These are phyloP conservation scores for Cucumis melo DNA, from an alignment of 306 rosid genomes.

Conservation along the genomic window DNA sequence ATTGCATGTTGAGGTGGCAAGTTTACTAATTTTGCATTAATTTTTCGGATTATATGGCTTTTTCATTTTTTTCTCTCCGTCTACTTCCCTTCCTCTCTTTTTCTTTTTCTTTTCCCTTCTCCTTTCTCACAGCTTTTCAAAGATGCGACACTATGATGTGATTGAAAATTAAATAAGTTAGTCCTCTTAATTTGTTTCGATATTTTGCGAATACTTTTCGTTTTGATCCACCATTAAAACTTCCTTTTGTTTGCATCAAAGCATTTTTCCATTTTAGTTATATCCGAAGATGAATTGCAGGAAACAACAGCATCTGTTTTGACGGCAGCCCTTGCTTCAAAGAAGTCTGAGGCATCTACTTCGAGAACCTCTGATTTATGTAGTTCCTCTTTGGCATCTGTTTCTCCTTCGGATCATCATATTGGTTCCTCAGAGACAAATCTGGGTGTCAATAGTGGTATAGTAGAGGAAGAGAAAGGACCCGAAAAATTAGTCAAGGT, in stretches of 20 bases:
- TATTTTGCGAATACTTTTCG: neutral
- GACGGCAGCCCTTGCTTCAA: slow-evolving; percentile 46
- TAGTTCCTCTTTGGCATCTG: slow-evolving; percentile 16
- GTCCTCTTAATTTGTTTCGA: neutral
- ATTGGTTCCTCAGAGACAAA: slow-evolving; percentile 11
- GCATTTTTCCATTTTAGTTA: neutral
- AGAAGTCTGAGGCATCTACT: slow-evolving; percentile 25
- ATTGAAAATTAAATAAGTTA: neutral
- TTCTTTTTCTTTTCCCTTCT: neutral
- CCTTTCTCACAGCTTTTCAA: neutral
- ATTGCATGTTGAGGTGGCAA: neutral
- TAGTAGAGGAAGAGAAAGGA: slow-evolving; percentile 1
- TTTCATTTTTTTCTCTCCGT: neutral
- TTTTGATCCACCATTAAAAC: neutral
- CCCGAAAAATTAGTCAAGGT: slow-evolving; percentile 19
- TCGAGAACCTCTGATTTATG: slow-evolving; percentile 14
- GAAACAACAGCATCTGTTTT: slow-evolving; percentile 39
- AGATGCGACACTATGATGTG: neutral
- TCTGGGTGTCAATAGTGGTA: slow-evolving; percentile 1
- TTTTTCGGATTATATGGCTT: neutral
- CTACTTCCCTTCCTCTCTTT: neutral
- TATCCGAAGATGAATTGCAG: slow-evolving; percentile 16
- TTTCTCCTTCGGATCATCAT: slow-evolving; percentile 4
- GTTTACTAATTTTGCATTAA: neutral
- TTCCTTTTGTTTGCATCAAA: neutral